Conservation (phyloP, 202 grass and related monocot species). For the Musa balbisiana region DNA sequence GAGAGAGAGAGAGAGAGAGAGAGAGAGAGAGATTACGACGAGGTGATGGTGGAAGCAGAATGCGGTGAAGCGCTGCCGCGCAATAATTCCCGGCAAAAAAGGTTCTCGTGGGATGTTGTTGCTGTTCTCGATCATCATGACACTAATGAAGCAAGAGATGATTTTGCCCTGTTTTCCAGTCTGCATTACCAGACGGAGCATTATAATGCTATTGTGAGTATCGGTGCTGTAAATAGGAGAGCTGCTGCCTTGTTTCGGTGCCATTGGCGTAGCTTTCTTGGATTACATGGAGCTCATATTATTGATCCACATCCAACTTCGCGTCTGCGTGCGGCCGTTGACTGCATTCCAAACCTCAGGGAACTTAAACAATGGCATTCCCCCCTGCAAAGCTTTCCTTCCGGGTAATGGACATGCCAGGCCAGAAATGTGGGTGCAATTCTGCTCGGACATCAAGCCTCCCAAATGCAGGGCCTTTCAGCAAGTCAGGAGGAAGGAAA, state of each 20-base stretch:
- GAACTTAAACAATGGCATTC: neutral
- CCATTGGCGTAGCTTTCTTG: too few species aligned
- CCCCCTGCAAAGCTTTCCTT: conserved; percentile 2
- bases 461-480: neutral
- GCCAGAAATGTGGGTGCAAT: conserved; percentile 1
- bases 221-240: too few species aligned
- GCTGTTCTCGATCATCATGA: neutral
- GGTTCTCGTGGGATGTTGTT: neutral
- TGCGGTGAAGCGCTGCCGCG: neutral
- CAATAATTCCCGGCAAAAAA: neutral
- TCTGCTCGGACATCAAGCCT: neutral
- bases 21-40: too few species aligned
- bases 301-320: neutral
- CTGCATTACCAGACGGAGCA: too few species aligned
- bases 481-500: conserved; percentile 9
- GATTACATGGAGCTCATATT: neutral
- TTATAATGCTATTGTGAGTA: too few species aligned
- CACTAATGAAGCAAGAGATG: neutral
- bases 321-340: neutral
- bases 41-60: neutral
- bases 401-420: neutral
- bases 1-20: too few species aligned
- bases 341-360: neutral
- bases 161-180: too few species aligned
- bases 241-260: too few species aligned